phyloP scores from a whole-genome alignment of 257 asterid species.

The Pogostemon cablin region DNA sequence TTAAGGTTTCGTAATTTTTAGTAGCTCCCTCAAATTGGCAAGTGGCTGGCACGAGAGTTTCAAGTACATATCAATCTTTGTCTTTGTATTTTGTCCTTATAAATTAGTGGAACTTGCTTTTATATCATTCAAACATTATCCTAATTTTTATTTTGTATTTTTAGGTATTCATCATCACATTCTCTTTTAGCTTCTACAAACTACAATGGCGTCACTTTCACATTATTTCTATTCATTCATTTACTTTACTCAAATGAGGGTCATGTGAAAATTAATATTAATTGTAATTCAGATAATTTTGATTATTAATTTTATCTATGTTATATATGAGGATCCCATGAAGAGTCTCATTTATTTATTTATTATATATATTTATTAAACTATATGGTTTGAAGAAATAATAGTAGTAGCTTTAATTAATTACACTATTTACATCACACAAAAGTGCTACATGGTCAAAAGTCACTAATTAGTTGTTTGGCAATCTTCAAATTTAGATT shows the following conservation, averaged over 20 bases:
- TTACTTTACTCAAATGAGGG: neutral
- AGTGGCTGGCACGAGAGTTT: conserved; percentile 43
- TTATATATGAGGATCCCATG: no score
- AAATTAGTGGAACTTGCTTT: conserved; percentile 31
- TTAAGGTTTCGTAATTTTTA: neutral
- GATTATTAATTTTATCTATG: no score
- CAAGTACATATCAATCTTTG: conserved; percentile 32
- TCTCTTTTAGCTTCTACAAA: neutral
- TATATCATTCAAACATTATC: conserved; percentile 31
- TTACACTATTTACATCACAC: conserved; percentile 3
- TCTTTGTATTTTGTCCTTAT: conserved; percentile 39
- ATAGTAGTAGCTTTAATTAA: conserved; percentile 10
- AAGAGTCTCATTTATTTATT: no score
- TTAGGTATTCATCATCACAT: no score
- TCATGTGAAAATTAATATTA: no score
- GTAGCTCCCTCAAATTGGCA: conserved; percentile 35
- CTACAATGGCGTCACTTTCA: conserved; percentile 11
- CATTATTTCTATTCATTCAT: neutral
- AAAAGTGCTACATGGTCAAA: conserved; percentile 24
- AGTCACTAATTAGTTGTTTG: conserved; percentile 25
- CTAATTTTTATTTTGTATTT: neutral
- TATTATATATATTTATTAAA: no score
- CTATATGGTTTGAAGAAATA: conserved; percentile 21
- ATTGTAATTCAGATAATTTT: no score
- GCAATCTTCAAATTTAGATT: conserved; percentile 25